Evolutionary conservation across 169 alveolate genomes (phyloP).

Genomic region (Plasmodium adleri): DNA sequence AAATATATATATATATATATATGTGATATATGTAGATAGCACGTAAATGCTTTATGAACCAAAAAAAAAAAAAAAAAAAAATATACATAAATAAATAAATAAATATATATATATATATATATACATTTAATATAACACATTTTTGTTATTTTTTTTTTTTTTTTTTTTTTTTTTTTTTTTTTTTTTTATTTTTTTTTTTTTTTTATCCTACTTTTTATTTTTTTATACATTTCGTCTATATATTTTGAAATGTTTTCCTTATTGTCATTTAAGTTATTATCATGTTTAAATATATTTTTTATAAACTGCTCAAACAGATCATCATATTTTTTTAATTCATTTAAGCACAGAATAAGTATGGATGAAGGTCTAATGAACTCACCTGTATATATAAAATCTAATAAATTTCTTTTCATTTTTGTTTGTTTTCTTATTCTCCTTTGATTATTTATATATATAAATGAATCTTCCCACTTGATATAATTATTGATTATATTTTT

Average conservation of each 20-base stretch:
- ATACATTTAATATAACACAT: too few species aligned
- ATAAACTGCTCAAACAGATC: conserved; percentile 22
- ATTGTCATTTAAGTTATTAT: conserved; percentile 1
- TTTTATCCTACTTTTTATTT: neutral
- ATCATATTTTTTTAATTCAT: conserved; percentile 18
- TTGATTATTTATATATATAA: conserved; percentile 55
- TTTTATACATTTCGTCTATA: neutral
- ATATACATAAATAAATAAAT: too few species aligned
- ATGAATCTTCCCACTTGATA: conserved; percentile 57
- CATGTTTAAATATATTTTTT: conserved; percentile 10
- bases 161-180: too few species aligned
- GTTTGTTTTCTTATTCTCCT: conserved; percentile 59
- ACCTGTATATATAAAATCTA: conserved; percentile 55
- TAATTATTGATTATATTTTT: conserved; percentile 7
- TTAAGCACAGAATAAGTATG: conserved; percentile 26
- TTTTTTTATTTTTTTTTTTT: too few species aligned
- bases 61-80: too few species aligned
- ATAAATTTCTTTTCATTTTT: conserved; percentile 13
- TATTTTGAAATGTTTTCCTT: conserved; percentile 2
- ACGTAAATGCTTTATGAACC: too few species aligned
- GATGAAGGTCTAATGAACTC: conserved; percentile 59
- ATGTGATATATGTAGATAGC: too few species aligned
- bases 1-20: too few species aligned
- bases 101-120: too few species aligned
- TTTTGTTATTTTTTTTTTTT: too few species aligned